These are phyloP conservation scores for Fusarium sterilihyphosum DNA, from an alignment of 2,329 filamentous ascomycete genomes.

Conservation along the genomic window DNA sequence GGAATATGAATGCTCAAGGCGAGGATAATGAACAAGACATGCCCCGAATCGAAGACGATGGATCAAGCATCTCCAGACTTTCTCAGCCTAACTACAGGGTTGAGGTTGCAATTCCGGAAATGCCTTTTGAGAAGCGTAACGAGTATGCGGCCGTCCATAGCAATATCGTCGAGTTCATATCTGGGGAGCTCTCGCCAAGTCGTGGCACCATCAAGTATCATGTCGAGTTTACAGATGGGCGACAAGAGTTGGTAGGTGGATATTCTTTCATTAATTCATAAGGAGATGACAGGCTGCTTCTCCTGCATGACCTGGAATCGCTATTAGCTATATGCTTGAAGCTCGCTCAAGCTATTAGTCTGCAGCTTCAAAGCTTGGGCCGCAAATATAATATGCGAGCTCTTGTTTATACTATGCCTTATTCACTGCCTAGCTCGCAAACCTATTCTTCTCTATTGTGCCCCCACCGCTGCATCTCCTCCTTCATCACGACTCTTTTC, in stretches of 20 bases:
- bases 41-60: background rate
- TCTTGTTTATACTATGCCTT: slow-evolving; percentile 14
- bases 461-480: slow-evolving; percentile 14
- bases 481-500: background rate
- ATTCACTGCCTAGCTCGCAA: slow-evolving; percentile 35
- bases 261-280: background rate
- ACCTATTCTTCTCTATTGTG: slow-evolving; percentile 18
- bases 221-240: slow-evolving; percentile 59
- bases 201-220: slow-evolving; percentile 45
- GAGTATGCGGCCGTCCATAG: slow-evolving; percentile 49
- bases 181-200: slow-evolving; percentile 43
- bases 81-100: slow-evolving; percentile 21
- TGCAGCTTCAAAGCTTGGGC: background rate
- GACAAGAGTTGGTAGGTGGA: slow-evolving; percentile 55
- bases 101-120: slow-evolving; percentile 46
- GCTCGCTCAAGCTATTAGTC: background rate
- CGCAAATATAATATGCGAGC: background rate
- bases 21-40: background rate
- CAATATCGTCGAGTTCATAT: slow-evolving; percentile 51
- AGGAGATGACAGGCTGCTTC: background rate
- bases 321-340: background rate
- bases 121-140: slow-evolving; percentile 39
- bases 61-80: background rate
- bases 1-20: background rate
- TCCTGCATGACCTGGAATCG: background rate